These are phyloP conservation scores for Patellaria atrata DNA, from an alignment of 495 filamentous ascomycete species.

Conservation along the genomic window DNA sequence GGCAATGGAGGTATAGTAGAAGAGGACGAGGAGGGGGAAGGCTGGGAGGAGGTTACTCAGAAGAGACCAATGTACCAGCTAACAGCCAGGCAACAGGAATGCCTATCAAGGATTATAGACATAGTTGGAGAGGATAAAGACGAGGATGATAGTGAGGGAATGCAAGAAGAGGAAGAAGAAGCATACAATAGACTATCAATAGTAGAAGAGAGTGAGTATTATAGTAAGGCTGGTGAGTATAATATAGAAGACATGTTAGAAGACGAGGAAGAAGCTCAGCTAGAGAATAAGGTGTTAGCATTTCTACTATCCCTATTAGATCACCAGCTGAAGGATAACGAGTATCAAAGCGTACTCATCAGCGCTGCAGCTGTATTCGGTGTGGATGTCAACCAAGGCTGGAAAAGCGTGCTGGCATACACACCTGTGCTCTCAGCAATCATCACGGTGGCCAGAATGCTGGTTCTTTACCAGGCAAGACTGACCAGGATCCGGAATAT, in stretches of 20 bases:
- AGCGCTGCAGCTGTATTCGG: conserved; percentile 11
- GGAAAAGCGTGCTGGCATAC: conserved; percentile 1
- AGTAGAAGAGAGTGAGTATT: no score
- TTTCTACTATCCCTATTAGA: conserved; percentile 11
- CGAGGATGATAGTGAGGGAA: no score
- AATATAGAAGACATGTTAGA: neutral
- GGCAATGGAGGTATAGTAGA: no score
- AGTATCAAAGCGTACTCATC: conserved; percentile 13
- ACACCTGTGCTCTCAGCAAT: conserved; percentile 11
- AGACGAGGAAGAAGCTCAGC: neutral
- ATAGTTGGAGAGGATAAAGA: no score
- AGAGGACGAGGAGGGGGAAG: no score
- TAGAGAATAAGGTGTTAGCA: neutral
- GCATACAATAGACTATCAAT: no score
- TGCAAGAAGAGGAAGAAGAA: no score
- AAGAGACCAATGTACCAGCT: no score
- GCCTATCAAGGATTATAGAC: no score
- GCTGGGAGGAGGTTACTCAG: no score
- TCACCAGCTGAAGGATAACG: conserved; percentile 2
- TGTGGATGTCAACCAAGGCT: conserved; percentile 4
- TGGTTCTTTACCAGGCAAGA: conserved; percentile 10
- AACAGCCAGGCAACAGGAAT: no score
- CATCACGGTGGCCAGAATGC: conserved; percentile 13
- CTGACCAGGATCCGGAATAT: conserved; percentile 2
- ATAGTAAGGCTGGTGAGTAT: neutral